Evolutionary conservation across 805 yeast genomes (phyloP).

Genomic region (Soucietia sequanensis): DNA sequence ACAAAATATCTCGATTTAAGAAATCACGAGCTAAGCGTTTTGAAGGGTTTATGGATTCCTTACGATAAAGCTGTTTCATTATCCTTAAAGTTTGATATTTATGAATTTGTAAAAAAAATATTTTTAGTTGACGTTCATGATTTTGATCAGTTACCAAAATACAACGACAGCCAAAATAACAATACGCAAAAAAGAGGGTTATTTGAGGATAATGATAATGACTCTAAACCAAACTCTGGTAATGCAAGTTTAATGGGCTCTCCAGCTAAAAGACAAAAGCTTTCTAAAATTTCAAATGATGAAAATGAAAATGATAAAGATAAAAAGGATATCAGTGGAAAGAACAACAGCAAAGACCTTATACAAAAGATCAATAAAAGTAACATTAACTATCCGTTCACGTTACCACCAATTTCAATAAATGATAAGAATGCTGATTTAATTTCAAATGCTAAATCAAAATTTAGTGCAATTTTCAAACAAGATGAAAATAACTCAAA

Average conservation of each 20-base stretch:
- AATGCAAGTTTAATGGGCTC: conserved; percentile 22
- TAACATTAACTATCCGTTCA: conserved; percentile 36
- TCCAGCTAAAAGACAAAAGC: conserved; percentile 31
- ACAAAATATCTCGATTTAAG: conserved; percentile 28
- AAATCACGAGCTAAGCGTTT: conserved; percentile 21
- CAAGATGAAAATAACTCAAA: conserved; percentile 21
- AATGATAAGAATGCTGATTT: conserved; percentile 24
- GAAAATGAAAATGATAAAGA: background rate
- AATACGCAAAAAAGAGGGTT: background rate
- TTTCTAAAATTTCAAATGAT: conserved; percentile 1
- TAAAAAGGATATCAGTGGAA: conserved; percentile 2
- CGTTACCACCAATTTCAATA: conserved; percentile 26
- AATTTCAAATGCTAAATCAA: conserved; percentile 30
- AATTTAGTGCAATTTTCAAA: conserved; percentile 37
- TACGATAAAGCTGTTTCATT: conserved; percentile 42
- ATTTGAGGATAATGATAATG: conserved; percentile 4
- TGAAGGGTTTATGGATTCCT: conserved; percentile 43
- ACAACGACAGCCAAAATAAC: conserved; percentile 12
- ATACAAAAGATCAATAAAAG: conserved; percentile 4
- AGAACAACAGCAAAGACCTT: background rate
- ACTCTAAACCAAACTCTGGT: conserved; percentile 3
- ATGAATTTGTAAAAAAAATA: conserved; percentile 33
- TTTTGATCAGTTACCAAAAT: conserved; percentile 34
- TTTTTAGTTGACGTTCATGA: conserved; percentile 46
- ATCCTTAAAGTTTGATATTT: conserved; percentile 39